Conservation (phyloP, 345 rosid species). For the Corchorus capsularis region DNA sequence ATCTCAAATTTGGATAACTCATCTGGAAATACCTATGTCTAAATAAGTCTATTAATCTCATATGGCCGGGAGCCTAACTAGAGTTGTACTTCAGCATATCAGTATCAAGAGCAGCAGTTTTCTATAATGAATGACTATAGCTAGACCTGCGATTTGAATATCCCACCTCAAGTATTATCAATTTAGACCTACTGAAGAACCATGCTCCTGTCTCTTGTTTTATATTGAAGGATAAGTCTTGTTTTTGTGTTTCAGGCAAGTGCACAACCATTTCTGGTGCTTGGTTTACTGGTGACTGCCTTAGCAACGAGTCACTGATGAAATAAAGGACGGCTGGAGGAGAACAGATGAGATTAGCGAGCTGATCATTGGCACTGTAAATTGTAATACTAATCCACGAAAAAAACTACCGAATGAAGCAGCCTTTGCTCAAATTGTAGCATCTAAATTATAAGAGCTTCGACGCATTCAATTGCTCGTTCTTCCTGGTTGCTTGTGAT, state of each 20-base stretch:
- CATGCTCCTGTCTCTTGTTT: background rate
- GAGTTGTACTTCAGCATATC: background rate
- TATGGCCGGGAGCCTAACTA: background rate
- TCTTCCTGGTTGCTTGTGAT: background rate
- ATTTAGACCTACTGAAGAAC: background rate
- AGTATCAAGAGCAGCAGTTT: background rate
- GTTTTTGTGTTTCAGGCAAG: conserved; percentile 65
- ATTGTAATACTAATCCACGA: too few relatives aligned
- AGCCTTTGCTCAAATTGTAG: background rate
- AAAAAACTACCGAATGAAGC: background rate
- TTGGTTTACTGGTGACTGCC: conserved; percentile 91
- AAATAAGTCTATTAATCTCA: background rate
- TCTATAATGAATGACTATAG: background rate
- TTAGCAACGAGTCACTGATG: conserved; percentile 79
- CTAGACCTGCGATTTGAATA: background rate
- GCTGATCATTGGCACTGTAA: too few relatives aligned
- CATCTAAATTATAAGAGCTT: background rate
- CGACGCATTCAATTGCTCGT: background rate
- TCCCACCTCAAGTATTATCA: background rate
- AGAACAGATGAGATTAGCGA: background rate
- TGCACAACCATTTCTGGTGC: conserved; percentile 92
- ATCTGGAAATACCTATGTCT: background rate
- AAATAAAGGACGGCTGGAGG: background rate
- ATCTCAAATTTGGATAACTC: background rate
- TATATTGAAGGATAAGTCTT: background rate